phyloP scores from a whole-genome alignment of 176 grass and related monocot species.

The Zizania latifolia region DNA sequence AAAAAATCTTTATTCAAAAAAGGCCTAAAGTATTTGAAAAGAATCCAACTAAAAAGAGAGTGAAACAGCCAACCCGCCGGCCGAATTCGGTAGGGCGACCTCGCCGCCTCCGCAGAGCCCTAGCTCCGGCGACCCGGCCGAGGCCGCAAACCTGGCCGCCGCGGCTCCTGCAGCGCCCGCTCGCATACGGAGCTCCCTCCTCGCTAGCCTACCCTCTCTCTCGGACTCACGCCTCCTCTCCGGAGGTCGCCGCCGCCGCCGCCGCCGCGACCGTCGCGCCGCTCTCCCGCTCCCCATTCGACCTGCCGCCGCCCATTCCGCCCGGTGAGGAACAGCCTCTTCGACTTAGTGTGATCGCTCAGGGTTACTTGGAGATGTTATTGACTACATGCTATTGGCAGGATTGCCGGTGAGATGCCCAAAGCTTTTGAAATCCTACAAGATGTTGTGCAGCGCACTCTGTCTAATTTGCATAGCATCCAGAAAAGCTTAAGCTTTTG shows the following conservation, averaged over 20 bases:
- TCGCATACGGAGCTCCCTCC: constrained; percentile 34
- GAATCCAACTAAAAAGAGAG: too few species aligned
- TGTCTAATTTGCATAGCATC: constrained; percentile 60
- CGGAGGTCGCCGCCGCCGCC: constrained; percentile 4
- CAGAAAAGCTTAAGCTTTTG: constrained; percentile 85
- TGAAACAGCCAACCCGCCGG: too few species aligned
- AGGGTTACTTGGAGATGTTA: neutral
- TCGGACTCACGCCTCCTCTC: neutral
- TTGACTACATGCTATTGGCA: constrained; percentile 24
- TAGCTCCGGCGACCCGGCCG: constrained; percentile 27
- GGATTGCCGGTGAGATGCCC: constrained; percentile 42
- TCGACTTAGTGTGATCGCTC: neutral
- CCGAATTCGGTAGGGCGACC: constrained; percentile 28
- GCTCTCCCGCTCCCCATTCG: constrained; percentile 38
- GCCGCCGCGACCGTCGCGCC: neutral
- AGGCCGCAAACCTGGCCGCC: neutral
- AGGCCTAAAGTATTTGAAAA: too few species aligned
- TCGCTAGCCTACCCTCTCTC: constrained; percentile 24
- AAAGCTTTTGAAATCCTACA: constrained; percentile 59
- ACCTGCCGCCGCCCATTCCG: constrained; percentile 15
- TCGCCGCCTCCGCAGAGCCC: constrained; percentile 29
- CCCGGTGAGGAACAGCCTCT: constrained; percentile 33
- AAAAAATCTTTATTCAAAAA: too few species aligned
- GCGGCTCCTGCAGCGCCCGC: neutral
- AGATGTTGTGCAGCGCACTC: constrained; percentile 56